These are phyloP conservation scores for Backusella parvicylindrica DNA, from an alignment of 192 early-diverging fungal genomes.

Conservation along the genomic window DNA sequence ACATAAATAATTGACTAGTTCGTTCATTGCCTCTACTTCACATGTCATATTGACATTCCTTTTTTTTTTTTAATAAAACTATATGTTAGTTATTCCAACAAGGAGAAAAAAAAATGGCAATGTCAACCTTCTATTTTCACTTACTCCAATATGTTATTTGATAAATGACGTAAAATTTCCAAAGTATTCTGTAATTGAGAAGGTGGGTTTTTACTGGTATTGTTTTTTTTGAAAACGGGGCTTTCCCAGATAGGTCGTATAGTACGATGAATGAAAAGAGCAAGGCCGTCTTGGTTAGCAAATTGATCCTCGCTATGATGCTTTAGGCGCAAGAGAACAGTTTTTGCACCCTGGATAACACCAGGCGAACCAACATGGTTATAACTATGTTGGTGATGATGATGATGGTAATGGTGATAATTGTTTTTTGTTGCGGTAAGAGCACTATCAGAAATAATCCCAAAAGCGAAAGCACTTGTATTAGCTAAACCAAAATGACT, in stretches of 20 bases:
- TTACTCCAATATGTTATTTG: not conserved
- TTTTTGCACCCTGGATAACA: not conserved
- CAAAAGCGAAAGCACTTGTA: not conserved
- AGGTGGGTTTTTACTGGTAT: not conserved
- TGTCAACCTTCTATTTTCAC: too few species aligned
- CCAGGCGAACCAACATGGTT: too few species aligned
- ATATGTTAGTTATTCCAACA: too few species aligned
- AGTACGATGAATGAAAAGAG: conserved; percentile 1
- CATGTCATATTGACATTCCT: not conserved
- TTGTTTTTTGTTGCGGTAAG: not conserved
- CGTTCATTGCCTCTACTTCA: not conserved
- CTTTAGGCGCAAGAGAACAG: not conserved
- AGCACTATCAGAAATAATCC: not conserved
- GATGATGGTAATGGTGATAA: too few species aligned
- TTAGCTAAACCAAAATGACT: not conserved
- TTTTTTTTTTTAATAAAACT: not conserved
- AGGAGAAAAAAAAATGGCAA: too few species aligned
- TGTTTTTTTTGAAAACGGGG: not conserved
- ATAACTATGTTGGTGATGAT: too few species aligned
- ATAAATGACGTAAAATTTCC: not conserved
- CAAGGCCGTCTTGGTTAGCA: conserved; percentile 1
- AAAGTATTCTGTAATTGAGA: not conserved
- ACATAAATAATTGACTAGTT: not conserved
- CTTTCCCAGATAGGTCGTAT: not conserved
- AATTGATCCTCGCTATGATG: not conserved